phyloP scores from a whole-genome alignment of 1,284 basidiomycete species.

The Ustilago bromivora region DNA sequence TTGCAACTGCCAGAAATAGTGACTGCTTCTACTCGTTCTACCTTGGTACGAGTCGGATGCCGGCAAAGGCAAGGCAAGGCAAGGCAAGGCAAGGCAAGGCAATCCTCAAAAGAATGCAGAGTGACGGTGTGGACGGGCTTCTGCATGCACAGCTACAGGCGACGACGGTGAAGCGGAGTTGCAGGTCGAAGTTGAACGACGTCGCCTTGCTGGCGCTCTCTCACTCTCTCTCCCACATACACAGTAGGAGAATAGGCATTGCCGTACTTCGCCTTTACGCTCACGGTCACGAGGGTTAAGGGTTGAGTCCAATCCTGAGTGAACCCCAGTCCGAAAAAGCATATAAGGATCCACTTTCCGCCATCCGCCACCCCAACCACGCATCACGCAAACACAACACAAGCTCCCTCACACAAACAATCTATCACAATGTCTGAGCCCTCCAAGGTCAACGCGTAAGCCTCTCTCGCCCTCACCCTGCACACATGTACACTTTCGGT shows the following conservation, averaged over 20 bases:
- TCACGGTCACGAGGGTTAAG: constrained; percentile 16
- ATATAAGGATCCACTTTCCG: constrained; percentile 26
- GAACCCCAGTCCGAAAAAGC: constrained; percentile 13
- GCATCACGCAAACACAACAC: constrained; percentile 17
- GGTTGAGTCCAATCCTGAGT: constrained; percentile 1
- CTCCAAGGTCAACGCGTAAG: constrained; percentile 56
- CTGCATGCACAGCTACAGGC: neutral
- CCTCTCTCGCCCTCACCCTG: neutral
- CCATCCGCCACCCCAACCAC: constrained; percentile 1
- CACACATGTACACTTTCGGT: neutral
- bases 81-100: neutral
- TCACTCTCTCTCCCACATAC: too few relatives aligned
- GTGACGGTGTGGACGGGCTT: constrained; percentile 11
- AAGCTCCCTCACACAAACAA: constrained; percentile 9
- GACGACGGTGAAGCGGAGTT: neutral
- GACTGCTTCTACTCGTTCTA: neutral
- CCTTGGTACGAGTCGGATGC: neutral
- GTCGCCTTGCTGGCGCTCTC: neutral
- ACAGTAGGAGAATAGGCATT: neutral
- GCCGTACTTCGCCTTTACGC: neutral
- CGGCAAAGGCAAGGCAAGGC: neutral
- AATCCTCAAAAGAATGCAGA: neutral
- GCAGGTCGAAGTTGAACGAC: neutral
- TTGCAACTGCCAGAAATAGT: constrained; percentile 11
- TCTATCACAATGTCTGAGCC: constrained; percentile 57